Percentiles rank a stretch among this genome's conserved stretches.
Conservation (phyloP, 306 rosid species). For the Acacia melanoxylon region DNA sequence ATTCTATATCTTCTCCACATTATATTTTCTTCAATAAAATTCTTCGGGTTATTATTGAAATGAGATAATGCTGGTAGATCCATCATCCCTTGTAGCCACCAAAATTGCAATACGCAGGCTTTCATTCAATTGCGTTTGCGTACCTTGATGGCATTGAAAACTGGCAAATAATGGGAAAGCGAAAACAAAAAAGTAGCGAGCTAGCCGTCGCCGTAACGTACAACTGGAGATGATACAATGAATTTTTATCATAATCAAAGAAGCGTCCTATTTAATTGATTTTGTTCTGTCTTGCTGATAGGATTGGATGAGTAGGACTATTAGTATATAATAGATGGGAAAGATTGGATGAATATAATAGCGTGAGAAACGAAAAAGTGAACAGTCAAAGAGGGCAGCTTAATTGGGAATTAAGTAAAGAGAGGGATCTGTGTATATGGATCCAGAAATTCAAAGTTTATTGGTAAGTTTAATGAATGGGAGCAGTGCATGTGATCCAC, state of each 20-base stretch:
- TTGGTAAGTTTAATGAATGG: neutral
- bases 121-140: no score
- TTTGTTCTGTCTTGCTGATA: neutral
- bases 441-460: neutral
- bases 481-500: neutral
- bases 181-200: neutral
- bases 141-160: neutral
- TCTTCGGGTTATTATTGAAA: neutral
- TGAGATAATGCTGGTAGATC: neutral
- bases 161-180: neutral
- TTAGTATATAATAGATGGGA: neutral
- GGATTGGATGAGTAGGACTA: neutral
- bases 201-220: neutral
- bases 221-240: neutral
- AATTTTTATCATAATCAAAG: neutral
- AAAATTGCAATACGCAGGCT: neutral
- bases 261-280: neutral
- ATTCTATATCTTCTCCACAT: neutral
- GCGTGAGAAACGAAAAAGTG: constrained; percentile 15
- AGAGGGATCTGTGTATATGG: no score
- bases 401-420: neutral
- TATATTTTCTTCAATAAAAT: constrained; percentile 8
- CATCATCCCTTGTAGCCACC: constrained; percentile 34
- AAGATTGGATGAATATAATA: constrained; percentile 27
- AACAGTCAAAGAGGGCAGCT: constrained; percentile 20